A percentile compares a stretch with the other conserved stretches of the same genome.
Conservation (phyloP, 2,329 filamentous ascomycete genomes). For the Teratosphaeria gauchensis region DNA sequence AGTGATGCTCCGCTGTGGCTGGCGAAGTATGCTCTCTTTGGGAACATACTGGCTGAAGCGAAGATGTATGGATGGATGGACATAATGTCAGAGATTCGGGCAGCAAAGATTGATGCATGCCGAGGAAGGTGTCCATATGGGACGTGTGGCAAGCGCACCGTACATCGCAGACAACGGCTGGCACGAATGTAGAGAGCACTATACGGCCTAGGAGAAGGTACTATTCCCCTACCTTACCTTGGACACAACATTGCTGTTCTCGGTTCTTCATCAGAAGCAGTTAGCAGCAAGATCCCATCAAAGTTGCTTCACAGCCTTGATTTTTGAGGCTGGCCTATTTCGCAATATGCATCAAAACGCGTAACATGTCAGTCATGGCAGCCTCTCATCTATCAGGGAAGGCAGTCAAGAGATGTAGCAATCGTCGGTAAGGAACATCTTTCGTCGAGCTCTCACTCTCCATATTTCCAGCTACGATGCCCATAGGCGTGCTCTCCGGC, state of each 20-base stretch:
- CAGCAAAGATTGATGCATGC: not conserved
- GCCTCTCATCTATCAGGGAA: no score
- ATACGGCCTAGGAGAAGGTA: no score
- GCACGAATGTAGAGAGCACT: no score
- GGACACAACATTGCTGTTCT: no score
- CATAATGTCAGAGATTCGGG: not conserved
- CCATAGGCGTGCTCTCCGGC: conserved; percentile 47
- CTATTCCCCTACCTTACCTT: no score
- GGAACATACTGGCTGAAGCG: not conserved
- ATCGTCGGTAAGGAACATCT: conserved; percentile 55
- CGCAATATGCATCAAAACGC: not conserved
- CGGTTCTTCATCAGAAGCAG: no score
- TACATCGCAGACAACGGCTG: not conserved
- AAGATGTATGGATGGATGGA: not conserved
- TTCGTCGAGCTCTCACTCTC: conserved; percentile 45
- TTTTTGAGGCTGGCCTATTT: not conserved
- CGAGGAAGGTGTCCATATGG: not conserved
- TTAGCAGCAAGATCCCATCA: no score
- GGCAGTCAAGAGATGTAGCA: conserved; percentile 6
- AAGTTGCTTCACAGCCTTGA: no score
- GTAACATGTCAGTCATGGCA: no score
- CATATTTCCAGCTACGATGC: conserved; percentile 58
- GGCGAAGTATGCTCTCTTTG: not conserved
- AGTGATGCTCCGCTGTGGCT: not conserved
- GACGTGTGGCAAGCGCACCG: not conserved